Percentiles rank a stretch among this genome's conserved stretches.
phyloP scores from a whole-genome alignment of 495 filamentous ascomycete genomes.

The Aspergillus avenaceus region DNA sequence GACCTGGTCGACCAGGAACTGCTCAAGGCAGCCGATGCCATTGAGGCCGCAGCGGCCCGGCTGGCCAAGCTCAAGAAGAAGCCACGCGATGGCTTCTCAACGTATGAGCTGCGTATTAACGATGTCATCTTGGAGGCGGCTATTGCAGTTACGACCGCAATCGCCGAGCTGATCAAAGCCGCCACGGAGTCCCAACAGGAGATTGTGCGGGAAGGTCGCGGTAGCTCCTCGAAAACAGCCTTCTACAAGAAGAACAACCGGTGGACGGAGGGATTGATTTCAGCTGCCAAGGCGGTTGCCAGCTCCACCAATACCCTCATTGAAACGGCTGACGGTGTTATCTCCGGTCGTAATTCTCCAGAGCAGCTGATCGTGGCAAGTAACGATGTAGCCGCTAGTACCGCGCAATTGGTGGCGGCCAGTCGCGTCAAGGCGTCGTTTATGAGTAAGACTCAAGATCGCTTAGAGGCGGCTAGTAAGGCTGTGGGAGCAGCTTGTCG shows the following conservation, averaged over 20 bases:
- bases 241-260: constrained; percentile 99
- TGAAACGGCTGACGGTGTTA: constrained; percentile 94
- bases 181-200: constrained; percentile 92
- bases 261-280: constrained; percentile 97
- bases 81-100: constrained; percentile 89
- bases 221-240: constrained; percentile 80
- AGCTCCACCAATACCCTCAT: constrained; percentile 89
- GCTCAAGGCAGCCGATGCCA: constrained; percentile 90
- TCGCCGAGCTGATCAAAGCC: constrained; percentile 92
- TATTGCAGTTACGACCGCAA: constrained; percentile 92
- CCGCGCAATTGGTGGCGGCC: constrained; percentile 93
- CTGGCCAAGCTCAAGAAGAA: constrained; percentile 90
- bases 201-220: constrained; percentile 93
- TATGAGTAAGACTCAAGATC: constrained; percentile 94
- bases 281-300: constrained; percentile 93
- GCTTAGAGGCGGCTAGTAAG: constrained; percentile 85
- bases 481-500: constrained; percentile 87
- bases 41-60: constrained; percentile 84
- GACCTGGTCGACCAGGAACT: constrained; percentile 92
- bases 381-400: constrained; percentile 93
- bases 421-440: constrained; percentile 95
- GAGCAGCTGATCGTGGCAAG: constrained; percentile 97
- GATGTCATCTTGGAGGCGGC: constrained; percentile 92
- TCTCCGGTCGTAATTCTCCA: constrained; percentile 83
- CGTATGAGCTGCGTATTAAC: constrained; percentile 91